Base-by-base conservation (phyloP, 306 rosid species). In the Gleditsia sinensis region DNA sequence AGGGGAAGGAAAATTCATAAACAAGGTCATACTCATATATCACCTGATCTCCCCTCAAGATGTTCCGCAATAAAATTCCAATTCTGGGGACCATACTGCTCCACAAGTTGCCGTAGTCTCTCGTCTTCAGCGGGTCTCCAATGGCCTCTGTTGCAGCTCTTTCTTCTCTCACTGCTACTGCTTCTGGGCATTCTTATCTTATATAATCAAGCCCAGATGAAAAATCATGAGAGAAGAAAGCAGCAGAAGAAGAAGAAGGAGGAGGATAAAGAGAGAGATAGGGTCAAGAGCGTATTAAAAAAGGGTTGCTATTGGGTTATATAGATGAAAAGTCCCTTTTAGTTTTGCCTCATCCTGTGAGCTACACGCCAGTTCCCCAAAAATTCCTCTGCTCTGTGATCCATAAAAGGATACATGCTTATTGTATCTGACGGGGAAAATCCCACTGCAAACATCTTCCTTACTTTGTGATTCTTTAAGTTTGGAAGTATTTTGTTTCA, bases 21-120 rank as follows among this genome's bases (percentile, higher is more conserved):
- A 55, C 5, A 7, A 32, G 23, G 20, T 46, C 9, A 13, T 46
- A 6, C 6, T 13, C 1, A 6, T 23, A 17, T 13, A 45, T 16
- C 13, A 83, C 90, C 92, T 66, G 92, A 88, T 88, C 92, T 88
- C 61, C 87, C 87, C 14, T 83, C 66, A 10, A 88, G 78, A 53
- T 83, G 85, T 54, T 86, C 88, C 0, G 92, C 86, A 59, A 88
- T 86, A 42, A 81, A 86, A 72, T 88, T 86, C 92, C 92, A 88
- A 32, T 86, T 88, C 28, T 86, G 87, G 3, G 90, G 87, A 57
- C 90, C 92, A 59, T 79, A 75, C 27, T 74, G 87, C 20, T 74
- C 74, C 59, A 88, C 87, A 7, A 88, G 84, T 43, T 77, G 71
- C 17, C 30, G 72, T 61, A 88, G 88, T 72, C 39, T 86, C 24